These are phyloP conservation scores for Aureoboletus auriporus DNA, from an alignment of 768 basidiomycete species.

Conservation along the genomic window DNA sequence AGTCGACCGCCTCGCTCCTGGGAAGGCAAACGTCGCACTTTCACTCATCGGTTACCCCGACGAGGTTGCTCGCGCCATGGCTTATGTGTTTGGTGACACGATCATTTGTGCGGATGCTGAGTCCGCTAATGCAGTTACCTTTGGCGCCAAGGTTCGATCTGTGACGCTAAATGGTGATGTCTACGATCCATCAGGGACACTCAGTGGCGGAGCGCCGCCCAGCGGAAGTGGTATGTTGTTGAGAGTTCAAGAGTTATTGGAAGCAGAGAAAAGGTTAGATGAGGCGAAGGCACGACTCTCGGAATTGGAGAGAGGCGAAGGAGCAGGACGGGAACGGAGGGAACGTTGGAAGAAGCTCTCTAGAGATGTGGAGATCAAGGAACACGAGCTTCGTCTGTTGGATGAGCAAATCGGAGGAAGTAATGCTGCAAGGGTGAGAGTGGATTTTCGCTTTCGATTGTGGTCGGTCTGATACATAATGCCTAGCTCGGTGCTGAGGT, in stretches of 20 bases:
- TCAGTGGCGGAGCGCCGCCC: constrained; percentile 88
- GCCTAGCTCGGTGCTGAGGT: constrained; percentile 79
- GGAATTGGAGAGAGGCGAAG: constrained; percentile 53
- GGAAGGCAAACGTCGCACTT: constrained; percentile 83
- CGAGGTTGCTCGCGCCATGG: constrained; percentile 84
- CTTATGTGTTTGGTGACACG: constrained; percentile 90
- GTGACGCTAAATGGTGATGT: constrained; percentile 95
- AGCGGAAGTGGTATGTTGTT: constrained; percentile 69
- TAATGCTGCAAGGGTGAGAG: constrained; percentile 79
- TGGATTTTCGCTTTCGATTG: background rate
- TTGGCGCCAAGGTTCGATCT: constrained; percentile 65
- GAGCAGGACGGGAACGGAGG: constrained; percentile 45
- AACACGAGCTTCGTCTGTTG: constrained; percentile 78
- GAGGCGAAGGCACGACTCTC: constrained; percentile 46
- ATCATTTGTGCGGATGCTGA: constrained; percentile 88
- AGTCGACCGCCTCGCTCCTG: constrained; percentile 67
- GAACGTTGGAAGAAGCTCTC: constrained; percentile 57
- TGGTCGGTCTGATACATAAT: background rate
- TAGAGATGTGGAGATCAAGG: constrained; percentile 82
- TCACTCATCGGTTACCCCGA: constrained; percentile 79
- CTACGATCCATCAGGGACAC: constrained; percentile 92
- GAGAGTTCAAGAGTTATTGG: constrained; percentile 78
- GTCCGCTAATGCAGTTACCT: constrained; percentile 85
- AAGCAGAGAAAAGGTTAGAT: constrained; percentile 56
- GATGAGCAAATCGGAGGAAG: constrained; percentile 85